Evolutionary conservation across 2,329 filamentous ascomycete species (phyloP), one percentile per base, ranked within the genome.

Genomic region (Diaporthe citri): DNA sequence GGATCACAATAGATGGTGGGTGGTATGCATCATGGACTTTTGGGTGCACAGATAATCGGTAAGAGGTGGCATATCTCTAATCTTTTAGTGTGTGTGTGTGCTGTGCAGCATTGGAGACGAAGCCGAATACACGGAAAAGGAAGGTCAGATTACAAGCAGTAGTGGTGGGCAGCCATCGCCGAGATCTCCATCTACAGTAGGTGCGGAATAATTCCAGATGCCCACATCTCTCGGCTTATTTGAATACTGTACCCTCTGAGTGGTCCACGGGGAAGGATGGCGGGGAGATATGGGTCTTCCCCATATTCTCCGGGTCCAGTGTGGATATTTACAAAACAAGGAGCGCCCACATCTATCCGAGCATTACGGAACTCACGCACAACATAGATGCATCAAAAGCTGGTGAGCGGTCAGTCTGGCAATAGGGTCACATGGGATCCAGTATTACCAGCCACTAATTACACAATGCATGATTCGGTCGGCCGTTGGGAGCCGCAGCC

Each of bases 271-370:
- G 62, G 22, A 39, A 25, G 7, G 6, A 36, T n/a, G 10, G 31
- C 28, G 28, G 62, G 28, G 43, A 36, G 3, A 25, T 25, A 67
- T 25, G 43, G 62, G 43, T 25, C 43, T 67, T 67, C 62, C 62
- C 46, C 62, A 39, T 67, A 51, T 2, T 67, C 31, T 51, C 22
- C 31, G 46, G 62, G 31, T 25, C 62, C 13, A 25, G 2, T 36
- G 34, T 39, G 34, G 48, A 8, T 39, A 52, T 52, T 25, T 20
- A 12, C 25, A 15, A 17, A 39, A 1, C 15, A 52, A 28, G 3
- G 34, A 28, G 25, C 31, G 34, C 64, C 64, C 64, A 67, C 64
- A 67, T 67, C n/a, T 67, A 52, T 52, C 64, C 64, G 64, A 52
- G 22, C 9, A 52, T 67, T 36, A 67, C 64, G 46, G 39, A 28